Percentiles rank a stretch among this genome's conserved stretches.
phyloP scores from a whole-genome alignment of 306 rosid species.

The Crataegus laevigata region DNA sequence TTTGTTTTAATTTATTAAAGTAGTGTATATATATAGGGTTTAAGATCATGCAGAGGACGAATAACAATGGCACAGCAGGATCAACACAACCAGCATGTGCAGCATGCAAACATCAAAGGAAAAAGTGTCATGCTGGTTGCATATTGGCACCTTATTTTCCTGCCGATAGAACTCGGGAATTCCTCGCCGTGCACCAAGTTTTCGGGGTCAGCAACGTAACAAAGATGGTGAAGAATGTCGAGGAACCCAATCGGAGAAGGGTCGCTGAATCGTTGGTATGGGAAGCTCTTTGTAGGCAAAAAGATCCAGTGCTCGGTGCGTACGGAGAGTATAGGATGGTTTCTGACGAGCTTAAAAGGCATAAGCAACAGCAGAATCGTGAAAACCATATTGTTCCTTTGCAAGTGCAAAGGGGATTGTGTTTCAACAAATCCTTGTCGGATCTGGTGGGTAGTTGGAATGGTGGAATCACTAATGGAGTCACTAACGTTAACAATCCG shows the following conservation, averaged over 20 bases:
- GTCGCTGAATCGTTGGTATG: conserved; percentile 66
- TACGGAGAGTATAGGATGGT: conserved; percentile 50
- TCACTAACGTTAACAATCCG: conserved; percentile 6
- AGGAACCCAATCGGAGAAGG: conserved; percentile 35
- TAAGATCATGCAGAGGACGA: conserved; percentile 48
- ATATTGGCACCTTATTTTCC: conserved; percentile 67
- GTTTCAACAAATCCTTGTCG: conserved; percentile 24
- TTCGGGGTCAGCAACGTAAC: conserved; percentile 83
- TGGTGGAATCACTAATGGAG: conserved; percentile 11
- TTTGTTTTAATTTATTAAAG: background rate
- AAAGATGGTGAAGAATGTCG: conserved; percentile 41
- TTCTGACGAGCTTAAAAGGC: conserved; percentile 35
- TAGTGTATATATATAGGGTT: background rate
- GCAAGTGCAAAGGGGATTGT: conserved; percentile 17
- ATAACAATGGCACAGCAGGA: conserved; percentile 2
- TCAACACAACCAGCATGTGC: conserved; percentile 56
- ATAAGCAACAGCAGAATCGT: conserved; percentile 10
- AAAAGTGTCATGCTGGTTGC: conserved; percentile 57
- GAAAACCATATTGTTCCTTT: conserved; percentile 29
- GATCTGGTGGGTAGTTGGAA: conserved; percentile 34
- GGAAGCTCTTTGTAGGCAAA: conserved; percentile 77
- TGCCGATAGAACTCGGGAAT: conserved; percentile 39
- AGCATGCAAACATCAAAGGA: conserved; percentile 83
- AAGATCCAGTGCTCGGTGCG: conserved; percentile 65
- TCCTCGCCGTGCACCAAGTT: conserved; percentile 60